Conservation (phyloP, 371 early-diverging fungal species). For the Parasitella parasitica region DNA sequence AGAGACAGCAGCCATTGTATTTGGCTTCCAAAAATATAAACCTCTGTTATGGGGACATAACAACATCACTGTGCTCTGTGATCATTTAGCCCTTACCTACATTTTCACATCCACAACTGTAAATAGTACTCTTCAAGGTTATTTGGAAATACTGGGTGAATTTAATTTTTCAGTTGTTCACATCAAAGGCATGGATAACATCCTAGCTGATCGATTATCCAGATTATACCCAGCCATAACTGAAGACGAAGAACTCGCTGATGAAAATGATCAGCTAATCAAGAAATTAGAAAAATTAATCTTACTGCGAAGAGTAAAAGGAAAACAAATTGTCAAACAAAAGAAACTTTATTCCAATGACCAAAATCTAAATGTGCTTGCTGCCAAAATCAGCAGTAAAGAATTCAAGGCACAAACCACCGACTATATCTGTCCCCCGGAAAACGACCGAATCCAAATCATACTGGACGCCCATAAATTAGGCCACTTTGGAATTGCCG, state of each 20-base stretch:
- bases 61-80: background rate
- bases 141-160: background rate
- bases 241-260: constrained; percentile 3
- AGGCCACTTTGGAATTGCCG: constrained; percentile 3
- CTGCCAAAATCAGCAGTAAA: constrained; percentile 1
- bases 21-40: background rate
- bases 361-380: constrained; percentile 2
- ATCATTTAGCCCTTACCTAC: background rate
- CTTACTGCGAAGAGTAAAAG: background rate
- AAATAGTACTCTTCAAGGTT: background rate
- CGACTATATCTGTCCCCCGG: constrained; percentile 3
- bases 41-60: background rate
- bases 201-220: background rate
- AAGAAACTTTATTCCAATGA: background rate
- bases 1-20: constrained; percentile 2
- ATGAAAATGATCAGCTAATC: background rate
- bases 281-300: background rate
- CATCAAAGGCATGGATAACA: background rate
- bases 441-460: background rate
- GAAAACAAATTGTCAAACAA: background rate
- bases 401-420: background rate
- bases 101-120: background rate
- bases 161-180: background rate
- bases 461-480: background rate
- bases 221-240: background rate